Conservation (phyloP, 2,329 filamentous ascomycete species). For the Colletotrichum ledebouriae region DNA sequence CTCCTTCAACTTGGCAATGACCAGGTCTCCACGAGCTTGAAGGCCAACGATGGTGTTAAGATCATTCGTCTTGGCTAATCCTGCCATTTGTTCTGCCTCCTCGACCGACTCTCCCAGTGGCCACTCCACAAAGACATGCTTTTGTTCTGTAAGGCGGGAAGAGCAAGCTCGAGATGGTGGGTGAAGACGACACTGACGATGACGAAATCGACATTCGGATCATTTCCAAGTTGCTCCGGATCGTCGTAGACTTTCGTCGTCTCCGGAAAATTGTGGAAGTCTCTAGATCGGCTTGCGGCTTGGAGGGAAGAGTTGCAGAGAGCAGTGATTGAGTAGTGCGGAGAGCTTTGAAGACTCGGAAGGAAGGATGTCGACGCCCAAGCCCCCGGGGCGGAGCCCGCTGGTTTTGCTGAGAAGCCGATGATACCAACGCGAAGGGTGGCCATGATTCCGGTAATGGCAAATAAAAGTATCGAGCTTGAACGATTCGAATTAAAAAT, state of each 20-base stretch:
- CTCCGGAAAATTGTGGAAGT: constrained; percentile 56
- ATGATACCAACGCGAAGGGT: constrained; percentile 69
- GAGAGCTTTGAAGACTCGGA: constrained; percentile 61
- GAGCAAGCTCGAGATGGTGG: constrained; percentile 60
- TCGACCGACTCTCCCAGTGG: constrained; percentile 60
- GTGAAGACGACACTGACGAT: constrained; percentile 68
- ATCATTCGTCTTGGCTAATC: constrained; percentile 55
- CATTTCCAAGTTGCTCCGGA: constrained; percentile 61
- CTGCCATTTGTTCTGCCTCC: constrained; percentile 58
- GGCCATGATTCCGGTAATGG: constrained; percentile 44
- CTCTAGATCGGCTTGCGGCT: constrained; percentile 59
- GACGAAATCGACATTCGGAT: constrained; percentile 66
- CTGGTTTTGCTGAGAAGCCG: constrained; percentile 67
- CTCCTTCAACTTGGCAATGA: constrained; percentile 56
- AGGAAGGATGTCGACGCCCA: constrained; percentile 62
- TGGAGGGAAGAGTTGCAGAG: constrained; percentile 64
- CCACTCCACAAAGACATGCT: constrained; percentile 70
- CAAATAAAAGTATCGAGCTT: too few species aligned
- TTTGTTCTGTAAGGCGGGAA: constrained; percentile 63
- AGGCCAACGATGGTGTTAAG: constrained; percentile 61
- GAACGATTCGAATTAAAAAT: too few species aligned
- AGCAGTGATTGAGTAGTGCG: constrained; percentile 63
- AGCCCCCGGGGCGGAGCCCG: constrained; percentile 56
- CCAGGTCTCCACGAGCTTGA: constrained; percentile 58
- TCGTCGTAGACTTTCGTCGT: constrained; percentile 63